Base-by-base conservation (phyloP, 495 filamentous ascomycete genomes). In the Podospora pseudoanserina region DNA sequence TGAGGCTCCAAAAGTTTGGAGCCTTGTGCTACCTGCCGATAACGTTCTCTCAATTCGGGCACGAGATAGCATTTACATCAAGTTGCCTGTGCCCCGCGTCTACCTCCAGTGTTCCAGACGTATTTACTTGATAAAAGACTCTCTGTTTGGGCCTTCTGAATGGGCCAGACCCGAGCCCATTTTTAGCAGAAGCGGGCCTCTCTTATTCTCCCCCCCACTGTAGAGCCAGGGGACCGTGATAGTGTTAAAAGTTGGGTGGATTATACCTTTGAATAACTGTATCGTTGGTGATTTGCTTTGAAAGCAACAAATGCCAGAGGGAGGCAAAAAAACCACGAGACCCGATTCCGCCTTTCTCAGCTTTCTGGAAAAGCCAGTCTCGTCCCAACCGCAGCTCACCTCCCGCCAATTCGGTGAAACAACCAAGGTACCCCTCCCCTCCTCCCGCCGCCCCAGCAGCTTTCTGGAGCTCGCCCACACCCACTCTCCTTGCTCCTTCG, bases 401-500 rank as follows among this genome's bases (percentile, higher is more conserved):
- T 56, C 39, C 18, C 53, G 5, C n/a, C 23, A 57, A 54, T 27
- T 54, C 65, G 55, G 30, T 62, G 55, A 53, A 70, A 61, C 60
- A 67, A 49, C 39, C 39, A 49, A 49, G 39, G 39, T 49, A 49
- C 67, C 67, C 69, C 65, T 64, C 60, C 27, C 44, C 64, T 28
- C 60, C 60, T 28, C 60, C 60, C 60, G 67, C 63, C 55, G 55
- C 54, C 63, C 54, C 67, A 58, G 56, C 67, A 58, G 39, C 56
- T 56, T 67, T 68, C 67, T 67, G 65, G 65, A 70, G 65, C 71
- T 70, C 26, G 39, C 39, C 39, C 59, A 15, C 59, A 61, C 68
- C 66, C 62, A 32, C 60, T 32, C 20, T 28, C 61, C 20, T 28
- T 55, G 39, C 20, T 61, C 63, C 34, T 59, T 18, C 34, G 23